Percentiles rank a stretch among this genome's conserved stretches.
Conservation (phyloP, 768 basidiomycete species). For the Lentinula lateritia region DNA sequence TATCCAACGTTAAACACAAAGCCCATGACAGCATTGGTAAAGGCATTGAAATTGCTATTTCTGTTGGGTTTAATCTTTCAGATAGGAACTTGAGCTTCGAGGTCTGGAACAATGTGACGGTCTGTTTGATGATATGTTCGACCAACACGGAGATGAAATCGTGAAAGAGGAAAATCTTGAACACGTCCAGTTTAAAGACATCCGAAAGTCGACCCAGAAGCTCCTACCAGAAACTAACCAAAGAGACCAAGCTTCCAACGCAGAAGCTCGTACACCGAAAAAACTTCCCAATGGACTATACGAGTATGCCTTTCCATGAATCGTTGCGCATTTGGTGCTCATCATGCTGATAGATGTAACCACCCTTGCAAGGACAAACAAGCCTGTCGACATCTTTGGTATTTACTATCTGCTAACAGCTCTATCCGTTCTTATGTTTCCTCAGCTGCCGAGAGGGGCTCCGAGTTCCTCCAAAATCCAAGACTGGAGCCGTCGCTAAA, state of each 20-base stretch:
- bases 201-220: slow-evolving; percentile 21
- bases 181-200: slow-evolving; percentile 24
- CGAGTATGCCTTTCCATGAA: slow-evolving; percentile 32
- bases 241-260: neutral
- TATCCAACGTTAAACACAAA: slow-evolving; percentile 72
- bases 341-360: slow-evolving; percentile 51
- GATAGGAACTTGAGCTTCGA: slow-evolving; percentile 59
- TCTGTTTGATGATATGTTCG: slow-evolving; percentile 57
- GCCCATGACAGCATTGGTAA: slow-evolving; percentile 56
- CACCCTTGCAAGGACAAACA: slow-evolving; percentile 77
- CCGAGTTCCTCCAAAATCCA: slow-evolving; percentile 35
- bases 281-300: slow-evolving; percentile 61
- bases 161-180: slow-evolving; percentile 16
- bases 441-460: slow-evolving; percentile 74
- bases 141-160: slow-evolving; percentile 27
- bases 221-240: neutral
- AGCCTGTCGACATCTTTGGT: slow-evolving; percentile 77
- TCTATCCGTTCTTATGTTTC: slow-evolving; percentile 4
- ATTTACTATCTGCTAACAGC: slow-evolving; percentile 12
- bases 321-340: neutral
- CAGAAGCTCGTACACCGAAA: slow-evolving; percentile 16
- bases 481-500: slow-evolving; percentile 15
- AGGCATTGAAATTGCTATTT: slow-evolving; percentile 7
- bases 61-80: neutral
- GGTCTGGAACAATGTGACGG: slow-evolving; percentile 65